Evolutionary conservation across 2,329 filamentous ascomycete genomes (phyloP).

Genomic region (Raffaelea albimanens): DNA sequence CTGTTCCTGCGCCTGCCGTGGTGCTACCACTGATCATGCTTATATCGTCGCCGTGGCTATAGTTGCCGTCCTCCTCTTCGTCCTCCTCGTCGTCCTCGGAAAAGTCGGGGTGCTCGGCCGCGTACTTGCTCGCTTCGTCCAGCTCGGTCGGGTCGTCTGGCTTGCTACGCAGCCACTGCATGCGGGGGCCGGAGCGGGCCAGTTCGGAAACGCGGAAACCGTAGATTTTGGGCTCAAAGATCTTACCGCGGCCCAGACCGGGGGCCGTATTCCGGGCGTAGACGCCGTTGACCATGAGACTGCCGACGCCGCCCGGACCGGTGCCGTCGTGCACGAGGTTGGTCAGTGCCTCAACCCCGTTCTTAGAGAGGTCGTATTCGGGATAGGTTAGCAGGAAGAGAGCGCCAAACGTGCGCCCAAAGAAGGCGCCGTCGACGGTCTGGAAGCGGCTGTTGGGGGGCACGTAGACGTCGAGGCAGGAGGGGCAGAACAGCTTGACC

Average conservation of each 20-base stretch:
- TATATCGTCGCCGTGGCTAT: constrained; percentile 47
- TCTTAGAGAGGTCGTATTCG: constrained; percentile 78
- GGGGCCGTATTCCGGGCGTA: constrained; percentile 80
- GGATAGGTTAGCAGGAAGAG: constrained; percentile 98
- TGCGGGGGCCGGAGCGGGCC: constrained; percentile 80
- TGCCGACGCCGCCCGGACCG: constrained; percentile 4
- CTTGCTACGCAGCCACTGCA: constrained; percentile 91
- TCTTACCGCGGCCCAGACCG: constrained; percentile 68
- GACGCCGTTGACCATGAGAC: constrained; percentile 68
- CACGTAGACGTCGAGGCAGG: constrained; percentile 93
- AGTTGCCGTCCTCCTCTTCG: constrained; percentile 42
- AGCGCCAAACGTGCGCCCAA: constrained; percentile 92
- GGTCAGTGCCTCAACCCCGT: constrained; percentile 50
- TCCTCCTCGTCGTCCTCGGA: constrained; percentile 48
- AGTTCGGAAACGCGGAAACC: constrained; percentile 91
- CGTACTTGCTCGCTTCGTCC: constrained; percentile 61
- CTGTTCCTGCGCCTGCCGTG: no score
- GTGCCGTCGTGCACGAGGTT: constrained; percentile 13
- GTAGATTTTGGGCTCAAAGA: constrained; percentile 94
- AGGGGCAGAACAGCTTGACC: constrained; percentile 96
- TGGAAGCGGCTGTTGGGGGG: constrained; percentile 96
- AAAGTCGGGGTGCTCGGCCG: constrained; percentile 42
- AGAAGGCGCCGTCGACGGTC: constrained; percentile 95
- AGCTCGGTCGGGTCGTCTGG: constrained; percentile 72
- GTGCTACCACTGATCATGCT: constrained; percentile 31